Base-by-base conservation (phyloP, 345 rosid species). In the Eucalyptus fibrosa region DNA sequence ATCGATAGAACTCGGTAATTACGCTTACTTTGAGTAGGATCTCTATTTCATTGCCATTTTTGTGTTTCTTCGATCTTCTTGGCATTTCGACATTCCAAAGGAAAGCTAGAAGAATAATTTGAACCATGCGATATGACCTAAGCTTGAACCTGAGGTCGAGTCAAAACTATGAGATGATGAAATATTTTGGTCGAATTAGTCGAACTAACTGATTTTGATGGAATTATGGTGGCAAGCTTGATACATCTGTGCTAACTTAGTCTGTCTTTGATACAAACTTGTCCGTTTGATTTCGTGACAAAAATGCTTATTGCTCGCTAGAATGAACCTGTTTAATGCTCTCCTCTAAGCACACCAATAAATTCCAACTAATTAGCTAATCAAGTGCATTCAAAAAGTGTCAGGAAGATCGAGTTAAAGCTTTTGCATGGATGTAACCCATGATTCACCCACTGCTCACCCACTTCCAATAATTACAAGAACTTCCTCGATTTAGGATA, bases 121-220 rank as follows among this genome's bases (percentile, higher is more conserved):
- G 80, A 32, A 69, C 3, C 11, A 69, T 9, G 2, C 2, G 2
- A 18, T 32, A 69, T 13, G 12, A 1, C 42, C 7, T 16, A 32
- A 67, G 23, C 40, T 67, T 8, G 40, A 32, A 67, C 42, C 3
- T 7, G 0, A 16, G 12, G 7, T 67, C 1, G 1, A 32, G 2
- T 67, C 1, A n/a, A 8, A 19, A 67, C 3, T 4, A 19, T 0
- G 3, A n/a, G 40, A 1, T 18, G 21, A 69, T 69, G 0, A 5
- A 12, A 72, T 18, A 34, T 34, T 0, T 72, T 5, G 44, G 14
- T 19, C 4, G 3, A 7, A 12, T 1, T 3, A 0, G 4, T 72
- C 0, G 8, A 34, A 34, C 1, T 23, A 19, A 5, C 1, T 67
- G 7, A 67, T 67, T 67, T 67, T 69, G 7, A 34, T 17, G 24